phyloP scores from a whole-genome alignment of 129 eudicot genomes.

The Pseudognaphalium luteoalbum region DNA sequence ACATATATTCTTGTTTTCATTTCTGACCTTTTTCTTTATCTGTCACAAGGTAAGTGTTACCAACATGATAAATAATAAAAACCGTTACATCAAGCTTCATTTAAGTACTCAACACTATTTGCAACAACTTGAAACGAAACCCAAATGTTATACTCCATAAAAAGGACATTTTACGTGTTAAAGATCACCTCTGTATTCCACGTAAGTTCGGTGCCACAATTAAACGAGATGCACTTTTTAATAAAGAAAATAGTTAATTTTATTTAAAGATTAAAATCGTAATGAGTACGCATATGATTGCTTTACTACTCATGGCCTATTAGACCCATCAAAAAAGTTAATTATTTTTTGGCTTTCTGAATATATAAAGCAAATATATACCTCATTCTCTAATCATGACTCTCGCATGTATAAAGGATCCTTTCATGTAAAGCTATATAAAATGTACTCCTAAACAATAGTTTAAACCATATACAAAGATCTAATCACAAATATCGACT shows the following conservation, averaged over 20 bases:
- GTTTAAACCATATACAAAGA: neutral
- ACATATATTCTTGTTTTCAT: too few species aligned
- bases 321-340: constrained; percentile 14
- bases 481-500: constrained; percentile 1
- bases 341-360: neutral
- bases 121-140: too few species aligned
- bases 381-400: constrained; percentile 47
- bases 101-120: too few species aligned
- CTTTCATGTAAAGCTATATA: neutral
- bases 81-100: neutral
- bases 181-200: constrained; percentile 17
- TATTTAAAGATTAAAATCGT: constrained; percentile 20
- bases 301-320: too few species aligned
- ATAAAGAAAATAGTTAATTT: neutral
- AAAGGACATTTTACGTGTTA: neutral
- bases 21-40: too few species aligned
- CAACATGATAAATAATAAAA: too few species aligned
- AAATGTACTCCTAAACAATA: neutral
- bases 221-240: constrained; percentile 1
- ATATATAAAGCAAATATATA: constrained; percentile 24
- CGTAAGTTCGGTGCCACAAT: constrained; percentile 15
- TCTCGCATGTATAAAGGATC: constrained; percentile 30
- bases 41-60: neutral
- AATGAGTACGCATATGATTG: constrained; percentile 27
- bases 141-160: too few species aligned